These are phyloP conservation scores for Myxozyma geophila DNA, from an alignment of 805 yeast genomes.

Conservation along the genomic window DNA sequence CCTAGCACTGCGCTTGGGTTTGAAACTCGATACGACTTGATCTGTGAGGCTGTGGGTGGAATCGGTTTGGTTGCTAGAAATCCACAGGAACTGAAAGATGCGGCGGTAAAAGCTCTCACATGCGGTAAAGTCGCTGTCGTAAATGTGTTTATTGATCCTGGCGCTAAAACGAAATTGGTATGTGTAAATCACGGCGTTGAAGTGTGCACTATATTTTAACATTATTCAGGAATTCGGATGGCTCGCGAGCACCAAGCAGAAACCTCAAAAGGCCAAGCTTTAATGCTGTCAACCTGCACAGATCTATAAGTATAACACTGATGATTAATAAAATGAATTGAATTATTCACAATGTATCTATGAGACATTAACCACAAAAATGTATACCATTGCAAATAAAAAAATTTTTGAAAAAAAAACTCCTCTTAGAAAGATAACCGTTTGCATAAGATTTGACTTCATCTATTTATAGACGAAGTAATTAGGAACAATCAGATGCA, in stretches of 20 bases:
- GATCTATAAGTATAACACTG: neutral
- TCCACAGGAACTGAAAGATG: conserved; percentile 48
- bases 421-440: neutral
- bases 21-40: conserved; percentile 60
- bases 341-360: neutral
- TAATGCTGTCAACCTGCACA: neutral
- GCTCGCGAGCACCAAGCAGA: conserved; percentile 58
- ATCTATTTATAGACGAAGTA: too few species aligned
- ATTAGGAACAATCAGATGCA: neutral
- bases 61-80: conserved; percentile 55
- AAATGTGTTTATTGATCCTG: conserved; percentile 67
- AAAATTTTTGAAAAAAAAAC: neutral
- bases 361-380: neutral
- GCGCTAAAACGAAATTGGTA: conserved; percentile 56
- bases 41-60: conserved; percentile 62
- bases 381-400: neutral
- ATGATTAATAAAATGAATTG: neutral
- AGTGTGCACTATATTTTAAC: neutral
- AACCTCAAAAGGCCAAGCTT: conserved; percentile 36
- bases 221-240: conserved; percentile 57
- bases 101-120: conserved; percentile 47
- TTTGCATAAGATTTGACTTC: neutral
- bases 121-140: conserved; percentile 52
- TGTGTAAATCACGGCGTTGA: neutral
- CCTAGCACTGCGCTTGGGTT: conserved; percentile 66